Base-by-base conservation (phyloP, 805 yeast species). In the Sugiyamaella chiloensis region DNA sequence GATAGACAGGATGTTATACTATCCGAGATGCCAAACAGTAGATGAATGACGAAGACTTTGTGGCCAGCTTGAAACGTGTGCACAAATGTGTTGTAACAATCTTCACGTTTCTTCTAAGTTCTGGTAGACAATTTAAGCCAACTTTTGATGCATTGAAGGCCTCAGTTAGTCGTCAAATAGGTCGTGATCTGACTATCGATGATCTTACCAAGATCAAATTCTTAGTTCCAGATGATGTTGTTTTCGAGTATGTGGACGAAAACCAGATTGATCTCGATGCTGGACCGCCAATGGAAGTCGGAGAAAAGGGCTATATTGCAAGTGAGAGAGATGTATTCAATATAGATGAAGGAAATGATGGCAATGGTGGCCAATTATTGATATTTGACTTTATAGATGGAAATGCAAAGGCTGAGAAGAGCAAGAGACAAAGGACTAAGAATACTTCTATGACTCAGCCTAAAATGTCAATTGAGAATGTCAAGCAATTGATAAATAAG, bases 241-340 rank as follows among this genome's bases (percentile, higher is more conserved):
- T 80, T 1, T 81, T 82, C 58, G 85, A 80, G 43, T 90, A 86
- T 61, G 81, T 85, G 37, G 96, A 90, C 62, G 88, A 84, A 60
- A 83, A 83, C 58, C 90, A 82, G 55, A 60, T 81, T 8, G 63
- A 62, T 4, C 60, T 42, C 20, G 50, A 46, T 21, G 47, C 37
- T 20, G 52, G 40, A 40, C 20, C 49, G 17, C 27, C 35, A 31
- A 24, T n/a, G 31, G 9, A 7, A 19, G 42, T 47, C 34, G n/a
- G 26, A 31, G 29, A 44, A 29, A 26, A 40, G 21, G 48, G 45
- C 16, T 35, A 48, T 40, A 21, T 40, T 29, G 9, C 52, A 5
- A 76, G 78, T 40, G 80, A 78, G 34, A 65, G 69, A 8, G 84
- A 79, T 59, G 68, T 77, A 34, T 77, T 71, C 47, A 70, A 76